phyloP scores from a whole-genome alignment of 805 yeast genomes.

The Saturnispora halmiae region DNA sequence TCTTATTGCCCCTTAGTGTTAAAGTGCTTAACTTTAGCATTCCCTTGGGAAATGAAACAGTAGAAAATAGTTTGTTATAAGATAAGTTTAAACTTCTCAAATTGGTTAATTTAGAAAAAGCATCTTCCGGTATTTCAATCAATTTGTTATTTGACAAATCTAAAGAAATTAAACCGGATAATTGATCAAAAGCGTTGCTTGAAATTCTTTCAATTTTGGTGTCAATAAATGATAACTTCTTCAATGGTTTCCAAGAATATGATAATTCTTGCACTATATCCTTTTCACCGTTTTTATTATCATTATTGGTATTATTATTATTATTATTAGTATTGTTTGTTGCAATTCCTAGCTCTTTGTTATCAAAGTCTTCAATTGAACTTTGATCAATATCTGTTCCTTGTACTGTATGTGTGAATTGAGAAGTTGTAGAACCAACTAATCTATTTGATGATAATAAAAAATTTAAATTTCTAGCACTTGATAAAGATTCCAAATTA shows the following conservation, averaged over 20 bases:
- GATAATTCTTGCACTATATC: background rate
- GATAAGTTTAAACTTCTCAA: conserved; percentile 47
- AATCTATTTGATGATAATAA: too few species aligned
- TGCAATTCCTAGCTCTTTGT: too few species aligned
- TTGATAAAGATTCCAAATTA: background rate
- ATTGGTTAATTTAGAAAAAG: conserved; percentile 39
- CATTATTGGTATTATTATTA: background rate
- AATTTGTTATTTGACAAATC: conserved; percentile 50
- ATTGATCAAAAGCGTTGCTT: conserved; percentile 25
- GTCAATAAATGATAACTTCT: conserved; percentile 34
- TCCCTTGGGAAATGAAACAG: conserved; percentile 30
- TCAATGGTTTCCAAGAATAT: conserved; percentile 30
- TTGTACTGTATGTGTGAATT: too few species aligned
- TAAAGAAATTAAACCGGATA: conserved; percentile 32
- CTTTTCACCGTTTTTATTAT: background rate
- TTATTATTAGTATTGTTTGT: background rate
- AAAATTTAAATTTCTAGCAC: background rate
- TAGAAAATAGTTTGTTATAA: conserved; percentile 34
- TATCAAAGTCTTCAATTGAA: too few species aligned
- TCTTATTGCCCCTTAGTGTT: conserved; percentile 42
- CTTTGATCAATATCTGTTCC: too few species aligned
- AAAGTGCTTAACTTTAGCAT: conserved; percentile 37
- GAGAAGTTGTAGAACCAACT: too few species aligned
- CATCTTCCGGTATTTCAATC: conserved; percentile 39
- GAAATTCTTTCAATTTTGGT: conserved; percentile 29